phyloP scores from a whole-genome alignment of 2,329 filamentous ascomycete genomes.

The Alternaria metachromatica region DNA sequence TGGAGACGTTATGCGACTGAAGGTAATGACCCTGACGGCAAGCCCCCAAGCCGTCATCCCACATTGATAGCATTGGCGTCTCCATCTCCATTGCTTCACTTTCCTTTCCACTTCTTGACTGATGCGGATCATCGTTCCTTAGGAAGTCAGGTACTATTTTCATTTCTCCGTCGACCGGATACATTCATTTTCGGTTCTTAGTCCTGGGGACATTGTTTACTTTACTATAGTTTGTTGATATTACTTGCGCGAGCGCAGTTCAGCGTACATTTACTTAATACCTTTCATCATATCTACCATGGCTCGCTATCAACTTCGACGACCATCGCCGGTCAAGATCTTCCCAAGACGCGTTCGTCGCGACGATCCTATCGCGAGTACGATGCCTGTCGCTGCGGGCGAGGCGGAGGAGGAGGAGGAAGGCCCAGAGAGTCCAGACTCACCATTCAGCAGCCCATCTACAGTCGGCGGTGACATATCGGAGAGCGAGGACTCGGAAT shows the following conservation, averaged over 20 bases:
- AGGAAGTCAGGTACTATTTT: conserved; percentile 28
- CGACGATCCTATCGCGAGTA: conserved; percentile 24
- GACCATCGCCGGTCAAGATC: conserved; percentile 37
- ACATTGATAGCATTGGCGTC: conserved; percentile 41
- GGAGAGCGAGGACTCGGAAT: conserved; percentile 9
- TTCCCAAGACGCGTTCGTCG: conserved; percentile 21
- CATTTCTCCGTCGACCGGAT: conserved; percentile 42
- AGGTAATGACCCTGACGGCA: conserved; percentile 19
- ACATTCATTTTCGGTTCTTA: conserved; percentile 26
- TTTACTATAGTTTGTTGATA: conserved; percentile 3
- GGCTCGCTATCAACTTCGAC: conserved; percentile 35
- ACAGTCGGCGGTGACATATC: conserved; percentile 2
- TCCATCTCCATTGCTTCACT: conserved; percentile 30
- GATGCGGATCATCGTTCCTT: conserved; percentile 15
- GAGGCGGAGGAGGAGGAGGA: conserved; percentile 12
- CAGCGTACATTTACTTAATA: conserved; percentile 17
- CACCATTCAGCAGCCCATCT: conserved; percentile 25
- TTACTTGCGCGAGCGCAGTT: conserved; percentile 9
- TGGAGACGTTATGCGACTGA: conserved; percentile 37
- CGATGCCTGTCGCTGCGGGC: conserved; percentile 3
- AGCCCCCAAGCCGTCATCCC: conserved; percentile 22
- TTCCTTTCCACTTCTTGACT: conserved; percentile 23
- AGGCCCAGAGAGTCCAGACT: conserved; percentile 33
- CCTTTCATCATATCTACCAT: conserved; percentile 20
- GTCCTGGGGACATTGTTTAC: conserved; percentile 38